Evolutionary conservation across 75 land plant species (phyloP).

Genomic region (Azolla pinnata): DNA sequence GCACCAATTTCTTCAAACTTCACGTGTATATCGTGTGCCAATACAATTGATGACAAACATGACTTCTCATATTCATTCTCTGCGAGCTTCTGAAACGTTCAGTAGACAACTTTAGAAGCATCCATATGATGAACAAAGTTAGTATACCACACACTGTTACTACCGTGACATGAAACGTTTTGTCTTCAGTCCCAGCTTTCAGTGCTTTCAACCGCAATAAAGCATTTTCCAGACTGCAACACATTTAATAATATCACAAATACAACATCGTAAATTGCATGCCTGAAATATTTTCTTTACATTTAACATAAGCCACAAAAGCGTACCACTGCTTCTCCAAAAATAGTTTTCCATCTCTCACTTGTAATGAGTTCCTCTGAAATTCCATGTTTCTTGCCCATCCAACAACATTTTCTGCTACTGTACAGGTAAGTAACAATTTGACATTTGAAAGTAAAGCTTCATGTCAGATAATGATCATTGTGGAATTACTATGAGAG

Average conservation of each 20-base stretch:
- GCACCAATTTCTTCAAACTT: slow-evolving; percentile 93
- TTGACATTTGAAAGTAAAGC: not conserved
- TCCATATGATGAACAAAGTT: not conserved
- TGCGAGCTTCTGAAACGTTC: slow-evolving; percentile 74
- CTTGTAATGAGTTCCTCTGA: not conserved
- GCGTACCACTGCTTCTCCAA: slow-evolving; percentile 1
- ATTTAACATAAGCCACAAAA: too few species aligned
- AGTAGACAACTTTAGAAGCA: too few species aligned
- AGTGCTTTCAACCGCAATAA: slow-evolving; percentile 2
- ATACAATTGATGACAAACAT: slow-evolving; percentile 80
- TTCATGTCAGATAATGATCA: too few species aligned
- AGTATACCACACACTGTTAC: not conserved
- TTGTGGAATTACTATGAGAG: too few species aligned
- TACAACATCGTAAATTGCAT: too few species aligned
- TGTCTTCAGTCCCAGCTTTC: not conserved
- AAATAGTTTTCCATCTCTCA: not conserved
- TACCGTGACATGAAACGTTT: not conserved
- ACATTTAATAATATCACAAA: too few species aligned
- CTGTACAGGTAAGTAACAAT: slow-evolving; percentile 24
- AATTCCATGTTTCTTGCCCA: slow-evolving; percentile 65
- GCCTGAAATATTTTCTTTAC: too few species aligned
- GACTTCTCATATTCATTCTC: slow-evolving; percentile 91
- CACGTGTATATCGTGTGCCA: slow-evolving; percentile 85
- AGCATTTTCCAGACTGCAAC: not conserved
- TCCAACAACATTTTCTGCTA: slow-evolving; percentile 82